A percentile compares a stretch with the other conserved stretches of the same genome.
Conservation (phyloP, 495 filamentous ascomycete genomes). For the Sporormia fimetaria region DNA sequence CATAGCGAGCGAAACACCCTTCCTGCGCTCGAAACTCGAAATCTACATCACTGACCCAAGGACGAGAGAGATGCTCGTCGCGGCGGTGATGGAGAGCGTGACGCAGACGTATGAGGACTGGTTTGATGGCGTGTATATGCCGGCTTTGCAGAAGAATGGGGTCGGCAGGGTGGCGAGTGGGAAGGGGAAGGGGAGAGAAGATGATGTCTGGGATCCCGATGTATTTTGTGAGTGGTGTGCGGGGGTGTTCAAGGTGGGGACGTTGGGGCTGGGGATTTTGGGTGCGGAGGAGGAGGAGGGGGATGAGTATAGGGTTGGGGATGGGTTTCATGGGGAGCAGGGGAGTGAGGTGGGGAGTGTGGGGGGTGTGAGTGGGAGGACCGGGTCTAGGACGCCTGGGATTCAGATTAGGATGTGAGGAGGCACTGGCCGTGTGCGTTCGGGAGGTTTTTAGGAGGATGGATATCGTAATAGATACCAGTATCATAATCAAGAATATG, state of each 20-base stretch:
- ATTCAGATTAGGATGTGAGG: conserved; percentile 21
- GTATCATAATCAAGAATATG: too few relatives aligned
- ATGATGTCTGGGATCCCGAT: conserved; percentile 36
- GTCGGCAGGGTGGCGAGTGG: conserved; percentile 38
- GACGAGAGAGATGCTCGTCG: conserved; percentile 34
- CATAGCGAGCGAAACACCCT: conserved; percentile 45
- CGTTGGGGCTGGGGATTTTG: conserved; percentile 21
- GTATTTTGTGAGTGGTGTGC: conserved; percentile 29
- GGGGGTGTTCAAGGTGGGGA: conserved; percentile 26
- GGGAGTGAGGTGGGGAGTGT: conserved; percentile 2
- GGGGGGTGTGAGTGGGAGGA: conserved; percentile 7
- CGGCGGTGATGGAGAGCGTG: conserved; percentile 33
- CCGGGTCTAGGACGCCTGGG: conserved; percentile 14
- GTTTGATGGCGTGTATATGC: conserved; percentile 31
- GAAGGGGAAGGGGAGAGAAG: conserved; percentile 52
- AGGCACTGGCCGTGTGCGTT: not conserved
- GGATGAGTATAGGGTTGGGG: conserved; percentile 2
- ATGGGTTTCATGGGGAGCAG: not conserved
- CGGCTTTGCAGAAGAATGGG: conserved; percentile 36
- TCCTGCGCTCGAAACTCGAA: conserved; percentile 44
- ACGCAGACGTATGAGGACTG: conserved; percentile 32
- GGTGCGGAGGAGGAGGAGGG: conserved; percentile 2
- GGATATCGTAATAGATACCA: too few relatives aligned
- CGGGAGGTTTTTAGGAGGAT: too few relatives aligned
- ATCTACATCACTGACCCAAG: conserved; percentile 32